Percentiles rank a stretch among this genome's conserved stretches.
Evolutionary conservation across 768 basidiomycete genomes (phyloP).

Genomic region (Lentinula edodes): DNA sequence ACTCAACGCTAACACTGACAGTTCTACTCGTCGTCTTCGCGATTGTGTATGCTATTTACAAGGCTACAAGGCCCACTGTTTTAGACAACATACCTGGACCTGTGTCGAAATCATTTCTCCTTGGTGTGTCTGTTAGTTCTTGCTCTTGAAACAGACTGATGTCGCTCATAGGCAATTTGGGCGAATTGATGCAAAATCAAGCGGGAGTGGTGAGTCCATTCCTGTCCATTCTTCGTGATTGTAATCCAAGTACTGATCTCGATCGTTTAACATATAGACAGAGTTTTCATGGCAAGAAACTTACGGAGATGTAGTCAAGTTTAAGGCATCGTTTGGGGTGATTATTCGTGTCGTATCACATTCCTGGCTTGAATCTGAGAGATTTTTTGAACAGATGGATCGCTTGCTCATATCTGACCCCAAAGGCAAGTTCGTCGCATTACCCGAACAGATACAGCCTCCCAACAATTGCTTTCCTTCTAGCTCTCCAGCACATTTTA

Average conservation of each 20-base stretch:
- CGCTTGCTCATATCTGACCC: conserved; percentile 25
- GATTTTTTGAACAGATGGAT: conserved; percentile 15
- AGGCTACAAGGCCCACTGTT: background rate
- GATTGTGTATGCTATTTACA: background rate
- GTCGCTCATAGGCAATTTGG: background rate
- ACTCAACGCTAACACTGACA: background rate
- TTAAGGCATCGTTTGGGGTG: conserved; percentile 6
- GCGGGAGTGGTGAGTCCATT: conserved; percentile 1
- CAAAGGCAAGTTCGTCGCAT: conserved; percentile 6
- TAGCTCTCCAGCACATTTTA: conserved; percentile 23
- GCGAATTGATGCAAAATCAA: conserved; percentile 5
- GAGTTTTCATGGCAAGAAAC: conserved; percentile 6
- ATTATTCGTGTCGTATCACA: background rate
- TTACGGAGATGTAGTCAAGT: conserved; percentile 3
- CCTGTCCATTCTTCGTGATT: background rate
- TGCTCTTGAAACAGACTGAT: background rate
- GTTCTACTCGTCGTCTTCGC: background rate
- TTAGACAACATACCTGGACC: conserved; percentile 5
- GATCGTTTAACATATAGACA: background rate
- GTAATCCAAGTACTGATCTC: background rate
- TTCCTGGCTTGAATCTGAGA: background rate
- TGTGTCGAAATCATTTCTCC: background rate
- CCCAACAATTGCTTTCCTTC: background rate
- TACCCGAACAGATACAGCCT: background rate
- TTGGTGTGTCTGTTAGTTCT: background rate